Evolutionary conservation across 2,329 filamentous ascomycete species (phyloP).

Genomic region (Fonsecaea erecta): DNA sequence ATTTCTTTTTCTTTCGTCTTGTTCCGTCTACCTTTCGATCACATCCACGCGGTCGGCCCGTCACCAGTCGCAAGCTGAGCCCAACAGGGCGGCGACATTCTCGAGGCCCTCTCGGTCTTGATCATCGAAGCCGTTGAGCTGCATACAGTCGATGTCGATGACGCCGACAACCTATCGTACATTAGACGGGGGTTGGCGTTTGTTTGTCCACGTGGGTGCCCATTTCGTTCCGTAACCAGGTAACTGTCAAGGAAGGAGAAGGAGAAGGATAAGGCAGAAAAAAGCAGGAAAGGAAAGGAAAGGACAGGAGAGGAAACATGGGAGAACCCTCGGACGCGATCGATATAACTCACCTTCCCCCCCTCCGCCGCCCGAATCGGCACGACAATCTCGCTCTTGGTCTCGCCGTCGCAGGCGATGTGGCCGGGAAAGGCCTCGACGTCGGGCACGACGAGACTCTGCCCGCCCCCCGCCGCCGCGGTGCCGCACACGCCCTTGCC

Average conservation of each 20-base stretch:
- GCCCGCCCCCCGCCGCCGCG: constrained; percentile 43
- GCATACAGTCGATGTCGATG: constrained; percentile 55
- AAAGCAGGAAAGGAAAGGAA: background rate
- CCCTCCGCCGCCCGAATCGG: constrained; percentile 49
- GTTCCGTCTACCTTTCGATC: background rate
- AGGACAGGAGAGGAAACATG: too few species aligned
- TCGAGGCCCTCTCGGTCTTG: constrained; percentile 51
- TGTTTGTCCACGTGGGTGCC: too few species aligned
- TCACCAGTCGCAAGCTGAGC: constrained; percentile 50
- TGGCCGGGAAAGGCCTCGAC: constrained; percentile 53
- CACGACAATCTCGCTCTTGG: constrained; percentile 56
- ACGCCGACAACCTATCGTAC: constrained; percentile 56
- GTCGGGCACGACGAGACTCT: constrained; percentile 49
- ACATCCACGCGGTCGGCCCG: background rate
- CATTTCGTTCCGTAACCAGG: too few species aligned
- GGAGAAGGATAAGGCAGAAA: too few species aligned
- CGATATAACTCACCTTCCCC: constrained; percentile 50
- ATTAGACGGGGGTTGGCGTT: too few species aligned
- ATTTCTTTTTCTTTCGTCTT: background rate
- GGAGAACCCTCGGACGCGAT: too few species aligned
- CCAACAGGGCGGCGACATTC: constrained; percentile 47
- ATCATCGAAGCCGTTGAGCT: constrained; percentile 51
- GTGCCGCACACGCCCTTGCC: constrained; percentile 54
- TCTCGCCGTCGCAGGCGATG: constrained; percentile 56
- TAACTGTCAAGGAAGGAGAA: too few species aligned